A percentile compares a stretch with the other conserved stretches of the same genome.
Conservation (phyloP, 2,329 filamentous ascomycete species). For the Penicillium thymicola region DNA sequence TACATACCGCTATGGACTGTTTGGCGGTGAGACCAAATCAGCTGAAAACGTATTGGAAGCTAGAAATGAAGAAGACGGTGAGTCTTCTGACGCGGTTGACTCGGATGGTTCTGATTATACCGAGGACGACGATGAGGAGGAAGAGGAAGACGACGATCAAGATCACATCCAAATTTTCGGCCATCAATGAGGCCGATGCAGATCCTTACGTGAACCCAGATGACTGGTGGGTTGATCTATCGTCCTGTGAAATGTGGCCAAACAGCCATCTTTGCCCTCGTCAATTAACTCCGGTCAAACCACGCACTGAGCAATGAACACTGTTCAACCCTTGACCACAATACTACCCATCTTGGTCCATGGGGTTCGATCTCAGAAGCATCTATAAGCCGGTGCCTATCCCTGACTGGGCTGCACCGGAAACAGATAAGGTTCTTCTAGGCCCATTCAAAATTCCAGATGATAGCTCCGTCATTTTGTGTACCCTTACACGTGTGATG, state of each 20-base stretch:
- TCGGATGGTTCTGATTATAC: conserved; percentile 45
- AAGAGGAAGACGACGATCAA: conserved; percentile 49
- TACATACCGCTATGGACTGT: conserved; percentile 36
- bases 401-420: background rate
- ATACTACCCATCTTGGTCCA: background rate
- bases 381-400: background rate
- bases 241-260: background rate
- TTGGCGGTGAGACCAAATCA: conserved; percentile 29
- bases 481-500: background rate
- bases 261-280: background rate
- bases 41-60: conserved; percentile 20
- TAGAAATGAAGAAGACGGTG: conserved; percentile 21
- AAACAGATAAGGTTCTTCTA: background rate
- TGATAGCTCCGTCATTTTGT: background rate
- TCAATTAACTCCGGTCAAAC: background rate
- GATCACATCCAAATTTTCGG: conserved; percentile 54
- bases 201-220: background rate
- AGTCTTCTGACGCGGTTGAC: conserved; percentile 27
- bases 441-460: background rate
- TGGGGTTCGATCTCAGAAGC: background rate
- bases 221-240: background rate
- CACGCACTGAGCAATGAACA: background rate
- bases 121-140: conserved; percentile 45
- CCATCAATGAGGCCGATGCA: conserved; percentile 42
- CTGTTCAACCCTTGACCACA: background rate